A percentile compares a stretch with the other conserved stretches of the same genome.
phyloP scores from a whole-genome alignment of 75 land plant species.

The Chamaecyparis obtusa region DNA sequence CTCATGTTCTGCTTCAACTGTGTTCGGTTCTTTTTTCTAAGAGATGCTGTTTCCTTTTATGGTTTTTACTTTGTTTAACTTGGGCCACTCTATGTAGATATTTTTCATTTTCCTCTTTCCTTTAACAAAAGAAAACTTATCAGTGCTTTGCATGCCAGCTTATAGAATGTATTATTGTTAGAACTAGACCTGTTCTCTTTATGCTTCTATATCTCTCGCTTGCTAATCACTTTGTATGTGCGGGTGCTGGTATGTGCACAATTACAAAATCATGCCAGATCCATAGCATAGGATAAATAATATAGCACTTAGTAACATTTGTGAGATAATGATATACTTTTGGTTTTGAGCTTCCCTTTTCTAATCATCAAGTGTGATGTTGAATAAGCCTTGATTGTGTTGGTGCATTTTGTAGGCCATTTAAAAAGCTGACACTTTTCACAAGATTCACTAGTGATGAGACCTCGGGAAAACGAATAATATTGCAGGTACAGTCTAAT shows the following conservation, averaged over 20 bases:
- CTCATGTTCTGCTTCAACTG: not conserved
- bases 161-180: not conserved
- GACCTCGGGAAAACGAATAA: slow-evolving; percentile 15
- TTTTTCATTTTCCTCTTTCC: not conserved
- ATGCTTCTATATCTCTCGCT: not conserved
- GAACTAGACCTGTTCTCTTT: not conserved
- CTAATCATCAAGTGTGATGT: not conserved
- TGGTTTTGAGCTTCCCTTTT: not conserved
- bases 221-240: not conserved
- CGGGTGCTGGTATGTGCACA: not conserved
- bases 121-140: not conserved
- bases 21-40: not conserved
- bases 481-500: slow-evolving; percentile 21
- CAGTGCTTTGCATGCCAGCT: not conserved
- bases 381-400: not conserved
- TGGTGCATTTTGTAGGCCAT: slow-evolving; percentile 21
- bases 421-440: slow-evolving; percentile 16
- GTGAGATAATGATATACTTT: not conserved
- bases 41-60: not conserved
- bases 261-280: not conserved
- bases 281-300: not conserved
- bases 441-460: slow-evolving; percentile 24
- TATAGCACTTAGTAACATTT: not conserved
- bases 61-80: not conserved
- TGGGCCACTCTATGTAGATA: not conserved